phyloP scores from a whole-genome alignment of 2,329 filamentous ascomycete genomes.

The Apiospora pterosperma region DNA sequence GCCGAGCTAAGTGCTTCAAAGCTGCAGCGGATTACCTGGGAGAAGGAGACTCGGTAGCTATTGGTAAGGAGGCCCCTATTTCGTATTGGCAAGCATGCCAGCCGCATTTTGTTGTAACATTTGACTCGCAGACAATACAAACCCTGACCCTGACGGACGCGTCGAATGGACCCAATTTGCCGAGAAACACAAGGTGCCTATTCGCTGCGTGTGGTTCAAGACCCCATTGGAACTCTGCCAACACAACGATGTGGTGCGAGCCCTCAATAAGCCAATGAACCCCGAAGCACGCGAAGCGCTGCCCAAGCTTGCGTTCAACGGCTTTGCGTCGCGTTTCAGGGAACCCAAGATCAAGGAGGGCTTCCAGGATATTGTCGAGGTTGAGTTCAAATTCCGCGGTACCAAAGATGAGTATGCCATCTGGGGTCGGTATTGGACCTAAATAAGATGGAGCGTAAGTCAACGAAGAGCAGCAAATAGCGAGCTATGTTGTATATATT shows the following conservation, averaged over 20 bases:
- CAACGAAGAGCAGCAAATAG: too few relatives aligned
- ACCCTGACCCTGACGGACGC: constrained; percentile 75
- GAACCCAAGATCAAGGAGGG: constrained; percentile 73
- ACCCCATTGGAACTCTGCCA: constrained; percentile 66
- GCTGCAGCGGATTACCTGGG: constrained; percentile 63
- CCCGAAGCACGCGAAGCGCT: constrained; percentile 74
- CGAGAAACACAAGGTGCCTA: constrained; percentile 64
- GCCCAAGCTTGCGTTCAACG: constrained; percentile 75
- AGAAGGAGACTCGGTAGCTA: constrained; percentile 65
- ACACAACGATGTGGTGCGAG: constrained; percentile 85
- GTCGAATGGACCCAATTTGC: constrained; percentile 77
- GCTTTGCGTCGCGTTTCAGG: constrained; percentile 70
- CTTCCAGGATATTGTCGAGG: constrained; percentile 72
- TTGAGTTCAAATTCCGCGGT: constrained; percentile 76
- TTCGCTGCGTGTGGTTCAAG: constrained; percentile 84
- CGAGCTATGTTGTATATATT: too few relatives aligned
- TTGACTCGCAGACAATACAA: constrained; percentile 77
- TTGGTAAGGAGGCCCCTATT: constrained; percentile 56
- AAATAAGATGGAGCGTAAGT: constrained; percentile 11
- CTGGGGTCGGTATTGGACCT: constrained; percentile 80
- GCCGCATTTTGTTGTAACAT: constrained; percentile 5
- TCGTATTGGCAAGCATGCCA: constrained; percentile 12
- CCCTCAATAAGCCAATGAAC: constrained; percentile 67
- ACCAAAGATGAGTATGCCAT: constrained; percentile 62
- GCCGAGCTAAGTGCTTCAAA: constrained; percentile 67